Evolutionary conservation across 139 green algal species (phyloP).

Genomic region (Pleodorina starrii): DNA sequence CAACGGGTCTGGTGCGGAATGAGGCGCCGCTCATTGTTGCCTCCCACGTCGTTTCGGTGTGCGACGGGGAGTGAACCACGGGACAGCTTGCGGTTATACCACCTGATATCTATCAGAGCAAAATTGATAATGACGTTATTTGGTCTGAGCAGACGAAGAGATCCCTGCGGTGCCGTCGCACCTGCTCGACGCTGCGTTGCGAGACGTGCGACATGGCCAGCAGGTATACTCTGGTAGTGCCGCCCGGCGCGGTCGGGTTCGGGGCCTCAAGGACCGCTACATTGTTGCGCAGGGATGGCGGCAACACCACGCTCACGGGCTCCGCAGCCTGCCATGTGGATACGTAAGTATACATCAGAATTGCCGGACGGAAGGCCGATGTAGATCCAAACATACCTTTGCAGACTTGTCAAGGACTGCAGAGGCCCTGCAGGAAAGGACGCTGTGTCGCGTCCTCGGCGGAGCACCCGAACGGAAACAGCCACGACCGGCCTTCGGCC

Average conservation of each 20-base stretch:
- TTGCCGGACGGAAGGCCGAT: neutral
- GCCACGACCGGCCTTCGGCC: neutral
- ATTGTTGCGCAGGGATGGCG: constrained; percentile 60
- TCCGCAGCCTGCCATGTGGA: neutral
- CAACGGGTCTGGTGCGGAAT: too few relatives aligned
- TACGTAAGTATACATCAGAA: neutral
- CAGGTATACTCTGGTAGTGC: constrained; percentile 75
- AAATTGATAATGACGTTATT: too few relatives aligned
- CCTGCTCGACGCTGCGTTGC: constrained; percentile 69
- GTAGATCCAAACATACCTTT: constrained; percentile 17
- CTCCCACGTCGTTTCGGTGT: too few relatives aligned
- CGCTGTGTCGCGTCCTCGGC: neutral
- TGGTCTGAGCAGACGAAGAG: too few relatives aligned
- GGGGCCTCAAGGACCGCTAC: constrained; percentile 70
- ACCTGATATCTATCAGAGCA: too few relatives aligned
- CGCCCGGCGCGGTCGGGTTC: constrained; percentile 58
- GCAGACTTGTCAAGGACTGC: neutral
- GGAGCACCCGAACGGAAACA: constrained; percentile 19
- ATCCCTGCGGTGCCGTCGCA: too few relatives aligned
- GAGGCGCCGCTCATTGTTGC: too few relatives aligned
- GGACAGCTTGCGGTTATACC: too few relatives aligned
- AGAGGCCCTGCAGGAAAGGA: neutral
- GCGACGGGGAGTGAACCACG: too few relatives aligned
- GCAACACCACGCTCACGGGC: constrained; percentile 42
- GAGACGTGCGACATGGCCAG: constrained; percentile 89